These are phyloP conservation scores for Aspergillus bridgeri DNA, from an alignment of 495 filamentous ascomycete genomes.

Conservation along the genomic window DNA sequence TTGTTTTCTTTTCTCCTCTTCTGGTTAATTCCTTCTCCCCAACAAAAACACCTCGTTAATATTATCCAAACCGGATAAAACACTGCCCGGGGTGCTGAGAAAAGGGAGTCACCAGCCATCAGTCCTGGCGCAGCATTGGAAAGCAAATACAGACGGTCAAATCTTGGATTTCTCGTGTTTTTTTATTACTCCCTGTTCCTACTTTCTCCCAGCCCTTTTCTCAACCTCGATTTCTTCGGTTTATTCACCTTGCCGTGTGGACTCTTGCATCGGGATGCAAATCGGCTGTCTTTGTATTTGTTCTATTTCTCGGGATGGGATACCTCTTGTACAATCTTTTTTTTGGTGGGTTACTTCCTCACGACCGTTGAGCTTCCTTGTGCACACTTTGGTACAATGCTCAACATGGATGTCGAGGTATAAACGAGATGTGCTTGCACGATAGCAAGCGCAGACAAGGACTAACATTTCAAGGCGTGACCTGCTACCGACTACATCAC, in stretches of 20 bases:
- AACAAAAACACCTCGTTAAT: not conserved
- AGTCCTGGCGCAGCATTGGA: not conserved
- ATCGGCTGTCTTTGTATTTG: slow-evolving; percentile 7
- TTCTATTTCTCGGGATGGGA: slow-evolving; percentile 19
- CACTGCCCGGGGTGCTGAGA: not conserved
- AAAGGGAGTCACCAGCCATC: not conserved
- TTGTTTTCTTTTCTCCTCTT: not conserved
- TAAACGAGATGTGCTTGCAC: not conserved
- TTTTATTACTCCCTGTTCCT: not conserved
- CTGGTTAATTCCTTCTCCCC: not conserved
- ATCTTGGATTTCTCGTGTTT: not conserved
- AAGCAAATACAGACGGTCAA: not conserved
- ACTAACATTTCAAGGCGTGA: not conserved
- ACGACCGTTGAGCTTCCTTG: slow-evolving; percentile 8
- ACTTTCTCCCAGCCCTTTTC: not conserved
- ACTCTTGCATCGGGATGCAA: not conserved
- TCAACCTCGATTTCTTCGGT: not conserved
- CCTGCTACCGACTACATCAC: not conserved
- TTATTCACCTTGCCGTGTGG: not conserved
- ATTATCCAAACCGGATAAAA: not conserved
- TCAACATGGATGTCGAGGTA: not conserved
- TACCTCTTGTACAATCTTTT: slow-evolving; percentile 18
- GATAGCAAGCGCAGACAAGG: not conserved
- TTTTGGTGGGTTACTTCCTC: slow-evolving; percentile 1
- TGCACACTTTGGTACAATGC: slow-evolving; percentile 2